Percentiles rank a stretch among this genome's conserved stretches.
Conservation (phyloP, 805 yeast genomes). For the Yarrowia sp. region DNA sequence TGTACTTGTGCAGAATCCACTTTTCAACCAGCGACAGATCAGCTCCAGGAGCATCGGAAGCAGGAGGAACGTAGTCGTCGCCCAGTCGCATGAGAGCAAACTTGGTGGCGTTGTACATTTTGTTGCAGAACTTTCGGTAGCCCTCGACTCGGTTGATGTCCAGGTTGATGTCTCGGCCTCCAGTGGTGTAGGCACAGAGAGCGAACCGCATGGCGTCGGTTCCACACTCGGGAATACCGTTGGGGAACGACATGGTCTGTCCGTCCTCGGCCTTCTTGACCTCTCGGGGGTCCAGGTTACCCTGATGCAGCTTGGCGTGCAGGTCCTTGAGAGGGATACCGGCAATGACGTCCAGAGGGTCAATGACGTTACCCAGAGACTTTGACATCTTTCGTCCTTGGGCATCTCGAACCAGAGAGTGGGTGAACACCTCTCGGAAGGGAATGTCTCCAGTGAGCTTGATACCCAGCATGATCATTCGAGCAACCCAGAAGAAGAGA, state of each 20-base stretch:
- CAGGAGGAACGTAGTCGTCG: conserved; percentile 80
- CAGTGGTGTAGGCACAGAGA: conserved; percentile 95
- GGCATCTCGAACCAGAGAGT: conserved; percentile 96
- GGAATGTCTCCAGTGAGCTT: conserved; percentile 90
- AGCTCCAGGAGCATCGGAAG: conserved; percentile 58
- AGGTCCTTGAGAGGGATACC: conserved; percentile 81
- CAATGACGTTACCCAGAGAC: conserved; percentile 93
- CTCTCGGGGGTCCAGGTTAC: conserved; percentile 89
- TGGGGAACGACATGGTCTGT: conserved; percentile 85
- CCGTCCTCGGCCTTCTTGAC: conserved; percentile 83
- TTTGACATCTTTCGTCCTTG: conserved; percentile 99
- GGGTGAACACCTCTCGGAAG: conserved; percentile 95
- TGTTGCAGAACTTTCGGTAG: conserved; percentile 98
- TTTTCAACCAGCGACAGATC: conserved; percentile 89
- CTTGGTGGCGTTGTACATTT: conserved; percentile 98
- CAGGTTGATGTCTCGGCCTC: conserved; percentile 96
- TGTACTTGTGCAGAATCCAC: conserved; percentile 90
- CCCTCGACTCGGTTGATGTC: conserved; percentile 97
- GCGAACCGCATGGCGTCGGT: conserved; percentile 98
- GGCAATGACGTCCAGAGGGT: conserved; percentile 88
- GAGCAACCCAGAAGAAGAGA: conserved; percentile 96
- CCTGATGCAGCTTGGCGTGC: conserved; percentile 70
- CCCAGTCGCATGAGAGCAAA: conserved; percentile 93
- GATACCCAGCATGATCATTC: conserved; percentile 90
- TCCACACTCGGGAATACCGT: conserved; percentile 99